Evolutionary conservation across 1,139 yeast genomes (phyloP), one percentile per base, ranked within the genome.

Genomic region (Pichia terricola): DNA sequence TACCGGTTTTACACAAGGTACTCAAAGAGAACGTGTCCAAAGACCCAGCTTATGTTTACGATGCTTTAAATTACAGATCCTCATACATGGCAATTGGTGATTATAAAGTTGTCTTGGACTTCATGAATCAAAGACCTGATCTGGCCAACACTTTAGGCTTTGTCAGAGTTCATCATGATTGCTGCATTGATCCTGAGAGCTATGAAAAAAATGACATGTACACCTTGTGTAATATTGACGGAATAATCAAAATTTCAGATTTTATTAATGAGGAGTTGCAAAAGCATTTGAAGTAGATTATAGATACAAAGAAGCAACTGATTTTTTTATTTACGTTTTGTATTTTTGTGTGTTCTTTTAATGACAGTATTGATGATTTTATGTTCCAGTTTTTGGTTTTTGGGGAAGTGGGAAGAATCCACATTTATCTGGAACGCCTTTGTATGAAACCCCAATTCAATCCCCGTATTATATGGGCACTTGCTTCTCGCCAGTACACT

Each of bases 61-160:
- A 82, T 48, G 86, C 88, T 1, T 70, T 77, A 5, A 73, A 75
- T 34, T 80, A 75, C 55, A 72, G 74, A 26, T 60, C 68, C 37
- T 64, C 73, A 0, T 79, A 63, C 61, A 79, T 82, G 81, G 86
- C 88, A 5, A 72, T 85, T 38, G 81, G 77, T 54, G 95, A 85
- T 57, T 69, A 81, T 50, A 68, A 94, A 48, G 76, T 72, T 43
- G 71, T 78, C 2, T 89, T 94, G 1, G 66, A 75, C 27, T 77
- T 74, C 51, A 57, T 57, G 59, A 85, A 85, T 10, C 69, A 94
- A 46, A 72, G 77, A 26, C 88, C 94, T 0, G 84, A 80, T 27
- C 75, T 82, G 4, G 87, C 81, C 50, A 82, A 81, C 54, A 78
- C 79, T 1, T 67, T 79, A 47, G 95, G 95, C 1, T 82, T 81